Conservation (phyloP, 2,329 filamentous ascomycete genomes). For the Magnaporthiopsis incrustans region DNA sequence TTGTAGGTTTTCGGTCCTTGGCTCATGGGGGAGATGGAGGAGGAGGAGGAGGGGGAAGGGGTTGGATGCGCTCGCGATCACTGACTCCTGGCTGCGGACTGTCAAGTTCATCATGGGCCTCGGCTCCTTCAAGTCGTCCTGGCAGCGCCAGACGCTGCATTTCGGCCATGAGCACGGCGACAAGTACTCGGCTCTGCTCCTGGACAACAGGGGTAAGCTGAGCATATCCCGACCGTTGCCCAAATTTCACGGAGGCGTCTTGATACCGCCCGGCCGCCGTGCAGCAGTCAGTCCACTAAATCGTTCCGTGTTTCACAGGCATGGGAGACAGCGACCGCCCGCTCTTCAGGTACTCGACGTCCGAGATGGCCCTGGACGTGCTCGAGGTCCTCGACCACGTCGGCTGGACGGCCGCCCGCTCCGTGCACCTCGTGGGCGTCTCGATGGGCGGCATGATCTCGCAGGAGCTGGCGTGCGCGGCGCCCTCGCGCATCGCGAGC, state of each 20-base stretch:
- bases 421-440: constrained; percentile 64
- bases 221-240: no score
- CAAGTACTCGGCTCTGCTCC: constrained; percentile 64
- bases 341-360: constrained; percentile 68
- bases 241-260: no score
- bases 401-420: constrained; percentile 38
- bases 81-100: background rate
- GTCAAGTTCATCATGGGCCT: constrained; percentile 73
- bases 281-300: background rate
- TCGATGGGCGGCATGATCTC: constrained; percentile 90
- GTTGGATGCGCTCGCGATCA: background rate
- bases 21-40: background rate
- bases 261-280: no score
- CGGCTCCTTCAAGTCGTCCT: constrained; percentile 57
- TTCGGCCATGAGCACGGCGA: constrained; percentile 66
- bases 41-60: background rate
- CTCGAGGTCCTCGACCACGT: constrained; percentile 63
- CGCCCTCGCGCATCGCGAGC: constrained; percentile 44
- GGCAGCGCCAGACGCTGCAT: constrained; percentile 77
- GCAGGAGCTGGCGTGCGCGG: constrained; percentile 62
- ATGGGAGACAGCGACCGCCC: constrained; percentile 77
- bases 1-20: constrained; percentile 45
- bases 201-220: constrained; percentile 63
- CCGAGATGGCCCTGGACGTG: constrained; percentile 73
- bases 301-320: constrained; percentile 22